These are phyloP conservation scores for Podaxis pistillaris DNA, from an alignment of 768 basidiomycete genomes.

Conservation along the genomic window DNA sequence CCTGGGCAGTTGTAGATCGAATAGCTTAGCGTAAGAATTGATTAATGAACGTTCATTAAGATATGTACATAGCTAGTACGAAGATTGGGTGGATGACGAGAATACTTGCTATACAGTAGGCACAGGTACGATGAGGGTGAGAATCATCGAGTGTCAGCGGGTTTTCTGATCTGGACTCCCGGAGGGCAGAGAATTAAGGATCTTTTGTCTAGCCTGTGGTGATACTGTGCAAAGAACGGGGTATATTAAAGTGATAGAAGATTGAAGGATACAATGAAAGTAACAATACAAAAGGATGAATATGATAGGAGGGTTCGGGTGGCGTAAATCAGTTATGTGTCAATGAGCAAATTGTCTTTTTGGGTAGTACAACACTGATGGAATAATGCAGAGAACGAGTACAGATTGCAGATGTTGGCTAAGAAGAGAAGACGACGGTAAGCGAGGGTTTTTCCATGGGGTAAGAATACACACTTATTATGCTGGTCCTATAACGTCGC, in stretches of 20 bases:
- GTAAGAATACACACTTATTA: background rate
- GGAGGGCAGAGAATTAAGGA: background rate
- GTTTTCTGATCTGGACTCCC: background rate
- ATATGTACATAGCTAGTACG: background rate
- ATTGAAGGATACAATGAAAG: background rate
- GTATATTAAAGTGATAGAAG: slow-evolving; percentile 1
- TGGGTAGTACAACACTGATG: slow-evolving; percentile 1
- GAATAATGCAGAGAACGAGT: background rate
- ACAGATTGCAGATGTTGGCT: background rate
- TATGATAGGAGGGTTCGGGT: background rate
- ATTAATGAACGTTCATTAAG: background rate
- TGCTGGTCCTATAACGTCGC: background rate
- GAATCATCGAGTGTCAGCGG: background rate
- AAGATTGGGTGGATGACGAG: background rate
- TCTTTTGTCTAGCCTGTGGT: background rate
- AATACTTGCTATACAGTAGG: background rate
- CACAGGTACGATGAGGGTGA: background rate
- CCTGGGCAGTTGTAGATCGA: background rate
- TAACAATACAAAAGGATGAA: slow-evolving; percentile 3
- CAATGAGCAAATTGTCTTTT: background rate
- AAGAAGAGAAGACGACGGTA: background rate
- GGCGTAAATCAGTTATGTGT: background rate
- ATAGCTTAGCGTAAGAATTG: background rate
- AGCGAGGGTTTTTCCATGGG: background rate
- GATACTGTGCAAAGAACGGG: background rate